Percentiles rank a stretch among this genome's conserved stretches.
phyloP scores from a whole-genome alignment of 495 filamentous ascomycete species.

The Aspergillus avenaceus region DNA sequence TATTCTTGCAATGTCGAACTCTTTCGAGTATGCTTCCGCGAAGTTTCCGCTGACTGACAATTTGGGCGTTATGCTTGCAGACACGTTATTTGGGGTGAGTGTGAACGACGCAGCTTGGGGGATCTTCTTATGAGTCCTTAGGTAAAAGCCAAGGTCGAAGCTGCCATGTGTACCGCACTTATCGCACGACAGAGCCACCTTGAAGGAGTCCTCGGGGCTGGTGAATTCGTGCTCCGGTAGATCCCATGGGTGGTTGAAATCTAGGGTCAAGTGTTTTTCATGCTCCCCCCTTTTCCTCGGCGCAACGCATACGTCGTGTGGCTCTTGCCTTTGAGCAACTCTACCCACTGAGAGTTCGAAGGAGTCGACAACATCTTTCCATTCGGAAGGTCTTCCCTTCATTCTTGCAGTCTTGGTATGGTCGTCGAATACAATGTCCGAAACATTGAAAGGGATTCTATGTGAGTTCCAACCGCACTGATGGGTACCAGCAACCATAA shows the following conservation, averaged over 20 bases:
- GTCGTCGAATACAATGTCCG: conserved; percentile 28
- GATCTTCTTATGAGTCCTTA: conserved; percentile 20
- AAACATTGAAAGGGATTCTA: conserved; percentile 29
- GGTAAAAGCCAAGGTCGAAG: conserved; percentile 31
- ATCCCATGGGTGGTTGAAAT: conserved; percentile 22
- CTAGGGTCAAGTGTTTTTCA: conserved; percentile 22
- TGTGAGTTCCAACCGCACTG: conserved; percentile 33
- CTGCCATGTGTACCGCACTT: conserved; percentile 28
- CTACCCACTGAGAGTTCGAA: conserved; percentile 31
- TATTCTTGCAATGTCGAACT: conserved; percentile 21
- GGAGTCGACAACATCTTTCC: conserved; percentile 26
- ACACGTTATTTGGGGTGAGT: conserved; percentile 25
- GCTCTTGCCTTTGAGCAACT: not conserved
- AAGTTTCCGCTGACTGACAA: conserved; percentile 23
- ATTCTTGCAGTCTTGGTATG: conserved; percentile 20
- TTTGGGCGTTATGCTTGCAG: conserved; percentile 20
- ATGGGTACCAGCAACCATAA: conserved; percentile 32
- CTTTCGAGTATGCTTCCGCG: conserved; percentile 17
- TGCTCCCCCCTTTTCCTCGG: conserved; percentile 11
- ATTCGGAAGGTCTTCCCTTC: conserved; percentile 19
- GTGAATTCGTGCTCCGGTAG: conserved; percentile 15
- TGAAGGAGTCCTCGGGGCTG: conserved; percentile 6
- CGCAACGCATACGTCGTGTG: not conserved
- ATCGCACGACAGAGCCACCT: conserved; percentile 17
- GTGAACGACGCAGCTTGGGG: conserved; percentile 22